These are phyloP conservation scores for Exophiala sp. DNA, from an alignment of 2,329 filamentous ascomycete genomes.

Conservation along the genomic window DNA sequence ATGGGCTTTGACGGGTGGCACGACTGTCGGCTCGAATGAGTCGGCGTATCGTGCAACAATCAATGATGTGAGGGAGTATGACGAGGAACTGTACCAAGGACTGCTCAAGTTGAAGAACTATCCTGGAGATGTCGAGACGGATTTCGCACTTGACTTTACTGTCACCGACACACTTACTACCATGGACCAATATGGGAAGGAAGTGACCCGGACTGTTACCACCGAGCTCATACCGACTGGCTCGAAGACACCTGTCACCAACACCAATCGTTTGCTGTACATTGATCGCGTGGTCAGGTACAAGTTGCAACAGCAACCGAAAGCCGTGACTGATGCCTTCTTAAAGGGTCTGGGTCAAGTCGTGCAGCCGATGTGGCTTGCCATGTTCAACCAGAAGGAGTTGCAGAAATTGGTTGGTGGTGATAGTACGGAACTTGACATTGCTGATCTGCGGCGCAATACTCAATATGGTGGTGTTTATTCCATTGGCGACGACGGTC, in stretches of 20 bases:
- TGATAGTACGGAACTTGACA: conserved; percentile 78
- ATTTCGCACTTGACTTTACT: conserved; percentile 83
- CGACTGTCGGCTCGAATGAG: conserved; percentile 61
- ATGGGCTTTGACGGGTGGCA: conserved; percentile 75
- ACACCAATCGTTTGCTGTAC: conserved; percentile 90
- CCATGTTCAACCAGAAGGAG: conserved; percentile 97
- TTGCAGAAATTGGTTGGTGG: conserved; percentile 90
- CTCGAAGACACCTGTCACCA: conserved; percentile 74
- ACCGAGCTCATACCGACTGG: conserved; percentile 74
- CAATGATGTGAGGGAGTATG: conserved; percentile 89
- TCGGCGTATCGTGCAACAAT: conserved; percentile 82
- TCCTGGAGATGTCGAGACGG: conserved; percentile 61
- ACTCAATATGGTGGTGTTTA: conserved; percentile 88
- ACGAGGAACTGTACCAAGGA: conserved; percentile 85
- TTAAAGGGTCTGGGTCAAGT: conserved; percentile 80
- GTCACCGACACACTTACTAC: conserved; percentile 64
- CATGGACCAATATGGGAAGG: conserved; percentile 33
- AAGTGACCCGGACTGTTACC: conserved; percentile 60
- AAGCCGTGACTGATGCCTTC: conserved; percentile 80
- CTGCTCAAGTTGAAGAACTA: conserved; percentile 51
- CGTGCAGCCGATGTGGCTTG: conserved; percentile 87
- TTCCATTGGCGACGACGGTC: conserved; percentile 77
- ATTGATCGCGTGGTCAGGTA: conserved; percentile 88
- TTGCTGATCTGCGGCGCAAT: conserved; percentile 78
- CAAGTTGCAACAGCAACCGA: conserved; percentile 75